These are phyloP conservation scores for Aspergillus japonicus DNA, from an alignment of 2,329 filamentous ascomycete species.

Conservation along the genomic window DNA sequence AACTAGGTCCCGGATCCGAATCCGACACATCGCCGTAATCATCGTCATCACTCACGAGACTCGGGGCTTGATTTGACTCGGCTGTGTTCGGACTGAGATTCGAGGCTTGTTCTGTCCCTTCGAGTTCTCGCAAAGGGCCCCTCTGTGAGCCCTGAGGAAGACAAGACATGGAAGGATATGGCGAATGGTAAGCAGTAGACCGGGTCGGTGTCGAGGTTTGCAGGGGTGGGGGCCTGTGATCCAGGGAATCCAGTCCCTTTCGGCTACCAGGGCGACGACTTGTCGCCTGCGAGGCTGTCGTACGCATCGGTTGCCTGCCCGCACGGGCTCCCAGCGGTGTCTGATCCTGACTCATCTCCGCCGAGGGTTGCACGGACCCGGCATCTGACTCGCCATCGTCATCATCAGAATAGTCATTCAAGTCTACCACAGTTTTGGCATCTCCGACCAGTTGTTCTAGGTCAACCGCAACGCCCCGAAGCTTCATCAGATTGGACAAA, in stretches of 20 bases:
- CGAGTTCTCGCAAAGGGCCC: slow-evolving; percentile 46
- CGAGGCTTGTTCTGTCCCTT: slow-evolving; percentile 41
- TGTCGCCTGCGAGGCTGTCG: slow-evolving; percentile 53
- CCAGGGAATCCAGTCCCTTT: slow-evolving; percentile 52
- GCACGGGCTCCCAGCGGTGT: slow-evolving; percentile 26
- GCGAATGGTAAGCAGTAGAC: slow-evolving; percentile 25
- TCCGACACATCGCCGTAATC: slow-evolving; percentile 71
- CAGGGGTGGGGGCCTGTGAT: slow-evolving; percentile 42
- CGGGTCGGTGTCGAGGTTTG: slow-evolving; percentile 39
- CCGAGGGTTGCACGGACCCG: slow-evolving; percentile 29
- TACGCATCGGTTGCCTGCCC: slow-evolving; percentile 56
- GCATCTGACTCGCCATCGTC: slow-evolving; percentile 42
- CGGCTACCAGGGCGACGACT: slow-evolving; percentile 56
- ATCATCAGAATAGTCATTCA: slow-evolving; percentile 41
- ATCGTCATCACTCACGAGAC: slow-evolving; percentile 75
- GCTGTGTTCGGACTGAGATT: slow-evolving; percentile 69
- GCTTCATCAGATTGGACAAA: slow-evolving; percentile 64
- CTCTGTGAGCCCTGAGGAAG: slow-evolving; percentile 36
- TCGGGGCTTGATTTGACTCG: slow-evolving; percentile 73
- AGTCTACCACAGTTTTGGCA: slow-evolving; percentile 46
- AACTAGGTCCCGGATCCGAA: slow-evolving; percentile 53
- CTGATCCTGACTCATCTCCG: slow-evolving; percentile 16
- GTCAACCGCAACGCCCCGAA: slow-evolving; percentile 61
- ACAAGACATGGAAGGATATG: slow-evolving; percentile 38
- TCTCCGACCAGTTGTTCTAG: slow-evolving; percentile 59